Evolutionary conservation across 108 stramenopile genomes (phyloP).

Genomic region (Heterococcus sp.): DNA sequence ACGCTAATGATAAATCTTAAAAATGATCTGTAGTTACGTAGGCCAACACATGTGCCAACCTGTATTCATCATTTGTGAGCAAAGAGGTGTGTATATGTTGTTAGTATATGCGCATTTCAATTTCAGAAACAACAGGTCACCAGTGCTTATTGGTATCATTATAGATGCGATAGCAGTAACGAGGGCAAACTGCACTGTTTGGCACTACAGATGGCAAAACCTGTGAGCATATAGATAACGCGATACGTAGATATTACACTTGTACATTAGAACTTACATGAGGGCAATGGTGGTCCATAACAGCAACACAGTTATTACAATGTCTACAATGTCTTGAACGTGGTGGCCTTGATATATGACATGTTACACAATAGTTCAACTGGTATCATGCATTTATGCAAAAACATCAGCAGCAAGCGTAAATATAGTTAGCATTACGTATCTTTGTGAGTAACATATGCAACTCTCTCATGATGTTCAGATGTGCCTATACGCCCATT

Average conservation of each 20-base stretch:
- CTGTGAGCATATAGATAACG: neutral
- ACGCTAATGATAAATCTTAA: slow-evolving; percentile 19
- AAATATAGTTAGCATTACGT: neutral
- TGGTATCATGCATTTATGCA: slow-evolving; percentile 19
- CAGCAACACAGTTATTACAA: slow-evolving; percentile 50
- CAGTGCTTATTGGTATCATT: too few relatives aligned
- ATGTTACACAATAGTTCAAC: slow-evolving; percentile 59
- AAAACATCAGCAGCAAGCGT: neutral
- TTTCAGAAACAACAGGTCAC: too few relatives aligned
- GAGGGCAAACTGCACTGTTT: too few relatives aligned
- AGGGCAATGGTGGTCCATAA: slow-evolving; percentile 46
- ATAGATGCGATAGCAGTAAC: too few relatives aligned
- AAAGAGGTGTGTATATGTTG: too few relatives aligned
- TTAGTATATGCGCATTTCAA: too few relatives aligned
- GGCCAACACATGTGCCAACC: slow-evolving; percentile 56
- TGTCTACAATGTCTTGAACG: slow-evolving; percentile 57
- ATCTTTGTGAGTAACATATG: neutral
- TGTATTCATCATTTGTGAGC: too few relatives aligned
- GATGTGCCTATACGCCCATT: neutral
- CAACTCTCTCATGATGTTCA: neutral
- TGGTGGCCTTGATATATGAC: slow-evolving; percentile 51
- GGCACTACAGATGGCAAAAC: too few relatives aligned
- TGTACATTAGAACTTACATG: too few relatives aligned
- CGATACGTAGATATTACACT: neutral
- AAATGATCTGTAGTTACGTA: slow-evolving; percentile 46